Base-by-base conservation (phyloP, 495 filamentous ascomycete genomes). In the Hypoxylon intermedium region DNA sequence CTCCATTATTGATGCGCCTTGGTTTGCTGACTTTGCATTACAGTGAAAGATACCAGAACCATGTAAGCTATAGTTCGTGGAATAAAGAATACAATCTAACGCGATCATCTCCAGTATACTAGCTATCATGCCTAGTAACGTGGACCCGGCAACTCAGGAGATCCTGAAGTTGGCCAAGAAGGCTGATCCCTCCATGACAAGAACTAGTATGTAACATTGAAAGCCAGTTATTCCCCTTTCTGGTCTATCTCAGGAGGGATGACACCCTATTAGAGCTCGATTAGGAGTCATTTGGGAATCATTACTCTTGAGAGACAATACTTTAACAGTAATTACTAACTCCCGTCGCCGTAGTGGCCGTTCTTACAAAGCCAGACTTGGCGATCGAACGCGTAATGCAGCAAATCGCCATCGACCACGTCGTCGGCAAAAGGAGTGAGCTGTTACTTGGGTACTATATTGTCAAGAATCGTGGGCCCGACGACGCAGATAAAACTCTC, bases 281-380 rank as follows among this genome's bases (percentile, higher is more conserved):
- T 26, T 26, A 7, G 24, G 24, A 26, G 24, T 26, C 24, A 26
- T 26, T 7, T 7, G 7, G 24, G 24, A 26, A 26, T 7, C 3
- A 26, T 26, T 26, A 7, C 24, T 26, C 24, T 4, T 7, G 24
- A 26, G 24, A 26, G 4, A 26, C 7, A 26, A 26, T 26, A 26
- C 24, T 26, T 26, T 7, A 26, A 3, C 24, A 26, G 24, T 26
- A 26, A 26, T 26, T 26, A 7, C 24, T 26, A 7, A 26, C 7
- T 26, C 24, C 4, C 24, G 24, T 26, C 7, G 24, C 7, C 7
- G 7, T 7, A 0, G 66, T 87, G 20, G 79, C 82, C 7, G 77
- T 87, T 13, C 64, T 86, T 2, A 86, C 83, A 0, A 86, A 86
- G 53, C 83, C 82, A 1, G 84, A 88, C 41, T 63, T 87, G 11